A percentile compares a stretch with the other conserved stretches of the same genome.
phyloP scores from a whole-genome alignment of 306 rosid genomes.

The Cucumis sativus region Cucumber_9930_V3 NC_026657.2:8731501-8732000 shows the following conservation, averaged over 20 bases:
- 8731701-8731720: background rate
- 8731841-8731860: background rate
- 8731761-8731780: background rate
- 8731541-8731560: too few species aligned
- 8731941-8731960: too few species aligned
- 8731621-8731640: background rate
- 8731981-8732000: background rate
- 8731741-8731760: too few species aligned
- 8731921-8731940: too few species aligned
- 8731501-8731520: too few species aligned
- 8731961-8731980: background rate
- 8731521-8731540: too few species aligned
- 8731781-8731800: background rate
- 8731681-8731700: background rate
- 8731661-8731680: background rate
- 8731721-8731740: background rate
- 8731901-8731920: too few species aligned
- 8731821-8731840: background rate
- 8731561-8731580: background rate
- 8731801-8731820: background rate
- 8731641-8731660: background rate
- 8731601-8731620: background rate
- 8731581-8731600: background rate
- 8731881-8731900: too few species aligned
- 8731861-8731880: too few species aligned